A percentile compares a stretch with the other conserved stretches of the same genome.
These are phyloP conservation scores for Aspergillus awamori DNA, from an alignment of 2,329 filamentous ascomycete genomes.

Conservation along the genomic window DNA sequence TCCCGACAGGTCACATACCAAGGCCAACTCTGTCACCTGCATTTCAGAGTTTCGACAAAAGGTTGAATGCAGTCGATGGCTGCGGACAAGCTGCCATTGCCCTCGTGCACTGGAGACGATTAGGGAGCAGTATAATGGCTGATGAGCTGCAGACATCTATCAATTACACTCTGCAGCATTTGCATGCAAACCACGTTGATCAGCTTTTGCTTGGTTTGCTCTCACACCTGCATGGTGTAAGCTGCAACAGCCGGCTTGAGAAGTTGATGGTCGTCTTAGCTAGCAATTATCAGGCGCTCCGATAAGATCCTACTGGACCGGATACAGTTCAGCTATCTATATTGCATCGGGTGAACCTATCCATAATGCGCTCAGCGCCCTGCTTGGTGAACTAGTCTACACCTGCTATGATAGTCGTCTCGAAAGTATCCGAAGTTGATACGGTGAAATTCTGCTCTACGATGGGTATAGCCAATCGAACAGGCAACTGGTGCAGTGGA, in stretches of 20 bases:
- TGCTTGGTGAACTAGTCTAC: not conserved
- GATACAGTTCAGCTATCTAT: not conserved
- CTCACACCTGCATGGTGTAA: not conserved
- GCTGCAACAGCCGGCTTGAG: not conserved
- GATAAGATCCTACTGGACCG: not conserved
- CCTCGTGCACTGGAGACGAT: not conserved
- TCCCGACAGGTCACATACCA: not conserved
- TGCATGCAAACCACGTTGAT: not conserved
- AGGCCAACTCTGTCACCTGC: constrained; percentile 1
- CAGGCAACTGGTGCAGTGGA: too few relatives aligned
- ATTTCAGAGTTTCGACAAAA: not conserved
- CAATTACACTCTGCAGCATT: not conserved
- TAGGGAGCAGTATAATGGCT: not conserved
- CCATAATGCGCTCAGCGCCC: not conserved
- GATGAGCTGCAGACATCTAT: not conserved
- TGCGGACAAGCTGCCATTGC: not conserved
- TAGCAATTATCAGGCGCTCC: not conserved
- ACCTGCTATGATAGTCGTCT: too few relatives aligned
- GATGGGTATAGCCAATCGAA: too few relatives aligned
- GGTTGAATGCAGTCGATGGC: not conserved
- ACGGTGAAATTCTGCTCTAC: too few relatives aligned
- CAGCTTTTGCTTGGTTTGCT: not conserved
- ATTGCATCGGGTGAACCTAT: not conserved
- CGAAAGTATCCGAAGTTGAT: too few relatives aligned
- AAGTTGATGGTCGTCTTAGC: not conserved